Evolutionary conservation across 257 asterid genomes (phyloP).

Genomic region (Lavandula angustifolia): DNA sequence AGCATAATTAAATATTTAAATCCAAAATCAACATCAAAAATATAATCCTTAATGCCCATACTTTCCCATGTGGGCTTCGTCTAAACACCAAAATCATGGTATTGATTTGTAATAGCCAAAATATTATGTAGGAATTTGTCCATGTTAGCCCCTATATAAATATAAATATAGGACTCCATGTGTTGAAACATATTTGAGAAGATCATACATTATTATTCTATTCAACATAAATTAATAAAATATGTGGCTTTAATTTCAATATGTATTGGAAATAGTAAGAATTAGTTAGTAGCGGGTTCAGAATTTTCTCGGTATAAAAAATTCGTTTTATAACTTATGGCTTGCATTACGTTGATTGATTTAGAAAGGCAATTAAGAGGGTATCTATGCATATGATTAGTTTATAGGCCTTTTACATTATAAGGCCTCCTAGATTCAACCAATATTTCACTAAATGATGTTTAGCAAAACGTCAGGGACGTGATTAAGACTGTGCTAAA

Average conservation of each 20-base stretch:
- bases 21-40: background rate
- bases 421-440: conserved; percentile 31
- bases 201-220: background rate
- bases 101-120: conserved; percentile 29
- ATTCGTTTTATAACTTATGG: too few species aligned
- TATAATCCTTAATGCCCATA: conserved; percentile 24
- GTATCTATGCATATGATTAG: background rate
- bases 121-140: background rate
- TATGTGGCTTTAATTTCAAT: too few species aligned
- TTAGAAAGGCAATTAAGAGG: conserved; percentile 11
- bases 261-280: too few species aligned
- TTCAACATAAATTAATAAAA: too few species aligned
- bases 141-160: conserved; percentile 23
- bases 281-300: too few species aligned
- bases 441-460: conserved; percentile 28
- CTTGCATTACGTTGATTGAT: too few species aligned
- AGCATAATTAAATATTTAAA: conserved; percentile 18
- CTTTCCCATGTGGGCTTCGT: conserved; percentile 38
- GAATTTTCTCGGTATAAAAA: too few species aligned
- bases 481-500: conserved; percentile 4
- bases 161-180: conserved; percentile 17
- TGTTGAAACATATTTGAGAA: conserved; percentile 22
- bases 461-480: conserved; percentile 27
- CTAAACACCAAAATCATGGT: conserved; percentile 27
- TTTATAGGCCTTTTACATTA: background rate